Evolutionary conservation across 768 basidiomycete genomes (phyloP).

Genomic region (Tylopilus plumbeoviolaceoides): DNA sequence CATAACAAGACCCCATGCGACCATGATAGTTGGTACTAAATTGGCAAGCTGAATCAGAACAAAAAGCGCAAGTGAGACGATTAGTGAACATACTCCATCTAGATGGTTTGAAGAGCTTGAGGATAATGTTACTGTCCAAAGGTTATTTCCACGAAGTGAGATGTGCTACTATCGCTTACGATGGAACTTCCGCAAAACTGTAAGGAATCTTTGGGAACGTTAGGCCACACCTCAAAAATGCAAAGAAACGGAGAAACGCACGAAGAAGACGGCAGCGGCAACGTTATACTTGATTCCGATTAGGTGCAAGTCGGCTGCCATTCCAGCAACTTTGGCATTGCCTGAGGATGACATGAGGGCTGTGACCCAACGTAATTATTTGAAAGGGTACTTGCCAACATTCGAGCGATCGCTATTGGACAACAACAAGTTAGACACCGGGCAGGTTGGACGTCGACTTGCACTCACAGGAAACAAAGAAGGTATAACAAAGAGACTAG

Average conservation of each 20-base stretch:
- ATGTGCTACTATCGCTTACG: constrained; percentile 24
- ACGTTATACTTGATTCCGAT: constrained; percentile 33
- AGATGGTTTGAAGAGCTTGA: constrained; percentile 34
- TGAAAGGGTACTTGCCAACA: constrained; percentile 31
- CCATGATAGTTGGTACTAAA: constrained; percentile 38
- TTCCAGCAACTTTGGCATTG: constrained; percentile 44
- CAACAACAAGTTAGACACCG: not conserved
- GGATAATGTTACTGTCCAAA: constrained; percentile 31
- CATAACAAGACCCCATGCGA: constrained; percentile 37
- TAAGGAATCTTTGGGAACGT: constrained; percentile 30
- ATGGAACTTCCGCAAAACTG: constrained; percentile 34
- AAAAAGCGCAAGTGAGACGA: not conserved
- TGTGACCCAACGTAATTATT: not conserved
- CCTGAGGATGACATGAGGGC: constrained; percentile 23
- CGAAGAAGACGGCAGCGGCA: constrained; percentile 39
- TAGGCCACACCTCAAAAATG: not conserved
- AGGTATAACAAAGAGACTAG: constrained; percentile 43
- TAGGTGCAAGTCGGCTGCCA: constrained; percentile 36
- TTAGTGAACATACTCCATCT: constrained; percentile 29
- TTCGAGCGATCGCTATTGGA: constrained; percentile 40
- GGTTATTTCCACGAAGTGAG: not conserved
- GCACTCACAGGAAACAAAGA: constrained; percentile 43
- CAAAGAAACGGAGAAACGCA: constrained; percentile 3
- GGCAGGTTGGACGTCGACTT: not conserved
- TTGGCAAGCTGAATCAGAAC: constrained; percentile 7